These are phyloP conservation scores for Aspergillus sclerotialis DNA, from an alignment of 2,329 filamentous ascomycete species.

Conservation along the genomic window DNA sequence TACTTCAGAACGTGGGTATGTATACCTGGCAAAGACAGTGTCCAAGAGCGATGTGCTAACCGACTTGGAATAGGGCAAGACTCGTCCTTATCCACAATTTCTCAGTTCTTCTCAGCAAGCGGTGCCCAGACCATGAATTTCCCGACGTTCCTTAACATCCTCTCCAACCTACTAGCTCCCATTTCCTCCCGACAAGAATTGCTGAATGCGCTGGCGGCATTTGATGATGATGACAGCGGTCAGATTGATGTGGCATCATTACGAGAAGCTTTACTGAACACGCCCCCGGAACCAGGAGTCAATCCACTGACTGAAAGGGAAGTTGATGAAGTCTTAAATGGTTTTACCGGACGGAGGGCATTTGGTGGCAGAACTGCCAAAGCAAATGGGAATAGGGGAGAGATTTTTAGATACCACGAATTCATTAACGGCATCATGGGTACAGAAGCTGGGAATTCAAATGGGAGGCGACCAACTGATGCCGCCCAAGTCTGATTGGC, in stretches of 20 bases:
- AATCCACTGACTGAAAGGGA: constrained; percentile 61
- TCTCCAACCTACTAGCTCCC: constrained; percentile 66
- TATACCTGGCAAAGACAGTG: background rate
- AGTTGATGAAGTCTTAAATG: constrained; percentile 78
- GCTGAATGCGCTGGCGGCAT: constrained; percentile 83
- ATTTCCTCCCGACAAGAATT: constrained; percentile 75
- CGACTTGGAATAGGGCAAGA: constrained; percentile 58
- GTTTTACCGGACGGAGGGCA: constrained; percentile 75
- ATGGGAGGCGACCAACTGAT: constrained; percentile 15
- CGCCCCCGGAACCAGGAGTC: constrained; percentile 66
- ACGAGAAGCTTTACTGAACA: constrained; percentile 74
- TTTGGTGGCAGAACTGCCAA: constrained; percentile 55
- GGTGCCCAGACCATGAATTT: constrained; percentile 69
- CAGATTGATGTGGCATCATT: constrained; percentile 81
- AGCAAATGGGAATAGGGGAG: constrained; percentile 60
- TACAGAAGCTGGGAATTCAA: constrained; percentile 32
- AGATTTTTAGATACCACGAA: constrained; percentile 90
- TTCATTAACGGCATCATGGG: constrained; percentile 70
- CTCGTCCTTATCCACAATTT: constrained; percentile 62
- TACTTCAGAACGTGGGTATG: constrained; percentile 75
- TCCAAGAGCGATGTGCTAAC: background rate
- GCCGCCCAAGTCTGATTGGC: constrained; percentile 7
- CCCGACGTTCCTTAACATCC: constrained; percentile 74
- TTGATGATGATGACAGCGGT: constrained; percentile 91
- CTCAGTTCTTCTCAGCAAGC: constrained; percentile 72